Base-by-base conservation (phyloP, 306 rosid species). In the Dalbergia oliveri region DNA sequence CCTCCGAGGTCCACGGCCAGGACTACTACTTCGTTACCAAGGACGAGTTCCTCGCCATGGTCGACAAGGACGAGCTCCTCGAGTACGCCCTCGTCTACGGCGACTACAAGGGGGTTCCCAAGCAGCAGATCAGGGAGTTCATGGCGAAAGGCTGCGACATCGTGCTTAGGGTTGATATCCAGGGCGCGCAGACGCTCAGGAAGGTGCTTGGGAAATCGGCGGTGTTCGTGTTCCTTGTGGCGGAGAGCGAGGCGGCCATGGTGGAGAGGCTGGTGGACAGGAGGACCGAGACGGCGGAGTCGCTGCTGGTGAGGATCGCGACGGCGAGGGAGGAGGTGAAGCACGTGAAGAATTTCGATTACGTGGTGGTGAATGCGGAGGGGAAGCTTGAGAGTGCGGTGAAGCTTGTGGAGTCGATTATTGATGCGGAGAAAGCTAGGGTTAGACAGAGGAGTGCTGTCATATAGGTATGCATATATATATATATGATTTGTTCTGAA, bases 21-120 rank as follows among this genome's bases (percentile, higher is more conserved):
- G 99, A 95, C 70, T 95, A 95, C 56, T 56, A 73, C 60, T 95
- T 95, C 72, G 93, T 93, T 18, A 67, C 86, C 6, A 93, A 93
- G 57, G 96, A 93, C 0, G 94, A 95, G 43, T 95, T 95, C 41
- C 54, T 95, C 0, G 26, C 78, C 7, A 87, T 93, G 94, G 90
- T 90, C 0, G 82, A 88, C 1, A 66, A 64, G n/a, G 86, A 89
- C 3, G 98, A 95, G 88, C 88, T 95, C 10, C 74, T 95, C 37
- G 99, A 95, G 64, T 86, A 95, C 26, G 99, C 99, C 0, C 82
- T 93, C 6, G 99, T 95, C 0, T 95, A 95, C 43, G 99, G 99
- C 0, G 99, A 95, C 78, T 93, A 93, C 9, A 95, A 95, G 77
- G 99, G 99, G 1, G 90, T 95, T 1, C 99, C 99, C 5, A 95